Conservation (phyloP, 2,329 filamentous ascomycete species). For the Penicillium frequentans region DNA sequence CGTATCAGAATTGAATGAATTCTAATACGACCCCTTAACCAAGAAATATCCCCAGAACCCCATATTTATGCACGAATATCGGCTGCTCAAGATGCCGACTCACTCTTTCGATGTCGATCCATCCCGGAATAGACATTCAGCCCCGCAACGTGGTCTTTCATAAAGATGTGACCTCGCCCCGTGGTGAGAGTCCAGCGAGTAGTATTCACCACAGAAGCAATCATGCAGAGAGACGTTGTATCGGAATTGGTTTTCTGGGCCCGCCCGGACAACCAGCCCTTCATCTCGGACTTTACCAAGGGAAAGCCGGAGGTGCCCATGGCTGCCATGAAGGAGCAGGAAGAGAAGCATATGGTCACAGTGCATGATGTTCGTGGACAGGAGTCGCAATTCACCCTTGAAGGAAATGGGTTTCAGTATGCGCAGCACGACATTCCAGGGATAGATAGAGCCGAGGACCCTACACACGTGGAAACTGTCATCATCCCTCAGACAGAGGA, state of each 20-base stretch:
- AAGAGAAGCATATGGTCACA: neutral
- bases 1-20: too few relatives aligned
- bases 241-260: neutral
- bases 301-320: neutral
- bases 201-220: neutral
- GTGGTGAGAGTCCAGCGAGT: too few relatives aligned
- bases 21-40: too few relatives aligned
- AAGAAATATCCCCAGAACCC: too few relatives aligned
- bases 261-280: neutral
- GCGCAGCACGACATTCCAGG: conserved; percentile 35
- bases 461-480: conserved; percentile 1
- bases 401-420: conserved; percentile 19
- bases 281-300: neutral
- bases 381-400: too few relatives aligned
- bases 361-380: too few relatives aligned
- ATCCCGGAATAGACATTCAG: neutral
- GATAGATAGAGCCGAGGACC: conserved; percentile 32
- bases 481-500: conserved; percentile 13
- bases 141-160: too few relatives aligned
- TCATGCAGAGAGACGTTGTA: neutral
- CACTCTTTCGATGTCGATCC: neutral
- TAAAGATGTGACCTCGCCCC: too few relatives aligned
- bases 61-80: neutral
- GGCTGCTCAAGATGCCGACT: neutral
- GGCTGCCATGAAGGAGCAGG: neutral